Conservation (phyloP, 1,284 basidiomycete genomes). For the Pterulicium gracile region DNA sequence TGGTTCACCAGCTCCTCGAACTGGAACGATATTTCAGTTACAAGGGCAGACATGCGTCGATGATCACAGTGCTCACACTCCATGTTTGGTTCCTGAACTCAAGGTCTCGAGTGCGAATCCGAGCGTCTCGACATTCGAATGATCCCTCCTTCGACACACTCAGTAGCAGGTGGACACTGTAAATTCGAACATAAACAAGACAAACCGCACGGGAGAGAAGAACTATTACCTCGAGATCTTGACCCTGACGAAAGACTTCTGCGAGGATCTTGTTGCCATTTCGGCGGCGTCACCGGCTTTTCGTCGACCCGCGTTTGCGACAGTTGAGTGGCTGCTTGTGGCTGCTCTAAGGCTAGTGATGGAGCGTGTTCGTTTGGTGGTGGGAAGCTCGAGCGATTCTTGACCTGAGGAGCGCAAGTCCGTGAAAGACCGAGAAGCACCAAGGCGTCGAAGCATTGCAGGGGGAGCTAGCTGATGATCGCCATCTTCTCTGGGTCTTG, state of each 20-base stretch:
- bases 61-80: conserved; percentile 44
- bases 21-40: conserved; percentile 20
- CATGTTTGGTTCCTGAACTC: conserved; percentile 84
- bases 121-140: conserved; percentile 63
- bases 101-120: conserved; percentile 61
- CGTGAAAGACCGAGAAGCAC: conserved; percentile 58
- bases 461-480: not conserved
- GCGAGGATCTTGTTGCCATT: conserved; percentile 68
- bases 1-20: conserved; percentile 79
- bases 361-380: conserved; percentile 23
- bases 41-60: conserved; percentile 5
- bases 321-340: no score
- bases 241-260: conserved; percentile 80
- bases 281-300: conserved; percentile 47
- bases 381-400: conserved; percentile 21
- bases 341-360: conserved; percentile 19
- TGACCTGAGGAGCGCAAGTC: conserved; percentile 44
- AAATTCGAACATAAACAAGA: conserved; percentile 17
- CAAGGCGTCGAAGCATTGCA: conserved; percentile 28
- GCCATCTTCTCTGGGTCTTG: not conserved
- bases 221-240: conserved; percentile 55
- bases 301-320: conserved; percentile 12
- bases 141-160: conserved; percentile 65
- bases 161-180: conserved; percentile 47
- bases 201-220: conserved; percentile 1